A percentile compares a stretch with the other conserved stretches of the same genome.
These are phyloP conservation scores for Kodamaea kakaduensis DNA, from an alignment of 805 yeast genomes.

Conservation along the genomic window DNA sequence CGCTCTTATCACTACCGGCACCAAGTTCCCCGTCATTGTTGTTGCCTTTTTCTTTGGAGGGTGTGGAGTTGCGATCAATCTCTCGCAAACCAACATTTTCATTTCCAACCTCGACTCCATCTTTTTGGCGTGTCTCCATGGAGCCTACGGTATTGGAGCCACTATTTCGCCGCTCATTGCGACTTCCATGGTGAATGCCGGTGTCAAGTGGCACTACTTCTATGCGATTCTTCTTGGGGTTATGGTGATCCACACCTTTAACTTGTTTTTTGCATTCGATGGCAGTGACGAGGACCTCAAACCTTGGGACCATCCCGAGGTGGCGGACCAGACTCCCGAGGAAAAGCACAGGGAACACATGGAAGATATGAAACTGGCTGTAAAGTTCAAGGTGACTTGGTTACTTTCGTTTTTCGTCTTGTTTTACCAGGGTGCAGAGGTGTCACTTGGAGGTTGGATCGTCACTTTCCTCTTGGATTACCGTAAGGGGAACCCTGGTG, in stretches of 20 bases:
- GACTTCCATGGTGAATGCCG: conserved; percentile 47
- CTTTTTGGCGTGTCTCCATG: conserved; percentile 61
- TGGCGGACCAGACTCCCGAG: conserved; percentile 1
- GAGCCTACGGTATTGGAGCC: conserved; percentile 69
- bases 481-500: conserved; percentile 42
- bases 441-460: conserved; percentile 67
- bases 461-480: conserved; percentile 57
- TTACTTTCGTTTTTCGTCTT: conserved; percentile 51
- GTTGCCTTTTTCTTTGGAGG: conserved; percentile 57
- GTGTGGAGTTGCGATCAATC: conserved; percentile 46
- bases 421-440: conserved; percentile 67
- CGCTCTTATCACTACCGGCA: conserved; percentile 45
- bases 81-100: conserved; percentile 52
- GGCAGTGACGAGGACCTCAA: conserved; percentile 45
- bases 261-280: conserved; percentile 42
- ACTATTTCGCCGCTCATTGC: conserved; percentile 65
- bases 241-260: conserved; percentile 28
- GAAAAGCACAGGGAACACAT: conserved; percentile 13
- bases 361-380: conserved; percentile 33
- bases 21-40: conserved; percentile 45
- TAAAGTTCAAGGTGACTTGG: conserved; percentile 42
- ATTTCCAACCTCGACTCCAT: conserved; percentile 48
- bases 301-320: conserved; percentile 24
- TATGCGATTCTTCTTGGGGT: conserved; percentile 47
- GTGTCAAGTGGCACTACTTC: conserved; percentile 51